Evolutionary conservation across 1,139 yeast genomes (phyloP).

Genomic region (Pichia sp.): DNA sequence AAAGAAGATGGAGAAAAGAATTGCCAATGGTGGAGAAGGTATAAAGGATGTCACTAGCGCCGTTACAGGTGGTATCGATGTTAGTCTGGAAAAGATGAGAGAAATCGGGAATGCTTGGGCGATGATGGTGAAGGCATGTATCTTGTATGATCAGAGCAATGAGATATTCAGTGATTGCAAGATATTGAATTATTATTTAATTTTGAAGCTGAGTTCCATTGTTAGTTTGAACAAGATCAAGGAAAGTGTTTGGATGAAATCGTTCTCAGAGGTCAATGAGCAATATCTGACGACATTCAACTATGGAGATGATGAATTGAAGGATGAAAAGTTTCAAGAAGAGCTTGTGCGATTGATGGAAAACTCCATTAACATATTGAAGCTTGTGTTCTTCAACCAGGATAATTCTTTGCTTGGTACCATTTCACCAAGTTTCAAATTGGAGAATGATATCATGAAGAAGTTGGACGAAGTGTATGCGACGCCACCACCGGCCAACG

Average conservation of each 20-base stretch:
- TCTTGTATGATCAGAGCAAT: slow-evolving; percentile 21
- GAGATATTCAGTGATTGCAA: slow-evolving; percentile 25
- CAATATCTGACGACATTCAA: slow-evolving; percentile 22
- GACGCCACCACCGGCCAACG: slow-evolving; percentile 4
- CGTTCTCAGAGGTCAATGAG: slow-evolving; percentile 26
- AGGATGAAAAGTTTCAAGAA: slow-evolving; percentile 18
- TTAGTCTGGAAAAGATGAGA: slow-evolving; percentile 9
- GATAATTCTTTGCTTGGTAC: slow-evolving; percentile 15
- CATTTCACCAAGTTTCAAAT: slow-evolving; percentile 11
- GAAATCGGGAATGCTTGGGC: slow-evolving; percentile 26
- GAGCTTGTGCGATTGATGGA: slow-evolving; percentile 21
- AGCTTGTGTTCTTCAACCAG: slow-evolving; percentile 23
- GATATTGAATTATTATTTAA: slow-evolving; percentile 26
- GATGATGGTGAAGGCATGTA: slow-evolving; percentile 24
- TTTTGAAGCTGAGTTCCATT: slow-evolving; percentile 24
- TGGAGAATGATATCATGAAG: slow-evolving; percentile 12
- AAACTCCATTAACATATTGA: slow-evolving; percentile 24
- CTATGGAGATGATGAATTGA: slow-evolving; percentile 20
- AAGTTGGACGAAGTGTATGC: slow-evolving; percentile 12
- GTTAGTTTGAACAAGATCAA: slow-evolving; percentile 27
- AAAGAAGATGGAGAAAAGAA: background rate
- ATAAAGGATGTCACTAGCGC: slow-evolving; percentile 11
- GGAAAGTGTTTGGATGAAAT: slow-evolving; percentile 29
- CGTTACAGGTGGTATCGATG: no score
- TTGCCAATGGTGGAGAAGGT: slow-evolving; percentile 1